Evolutionary conservation across 208 protist species (phyloP).

Genomic region (Crithidia fasciculata): DNA sequence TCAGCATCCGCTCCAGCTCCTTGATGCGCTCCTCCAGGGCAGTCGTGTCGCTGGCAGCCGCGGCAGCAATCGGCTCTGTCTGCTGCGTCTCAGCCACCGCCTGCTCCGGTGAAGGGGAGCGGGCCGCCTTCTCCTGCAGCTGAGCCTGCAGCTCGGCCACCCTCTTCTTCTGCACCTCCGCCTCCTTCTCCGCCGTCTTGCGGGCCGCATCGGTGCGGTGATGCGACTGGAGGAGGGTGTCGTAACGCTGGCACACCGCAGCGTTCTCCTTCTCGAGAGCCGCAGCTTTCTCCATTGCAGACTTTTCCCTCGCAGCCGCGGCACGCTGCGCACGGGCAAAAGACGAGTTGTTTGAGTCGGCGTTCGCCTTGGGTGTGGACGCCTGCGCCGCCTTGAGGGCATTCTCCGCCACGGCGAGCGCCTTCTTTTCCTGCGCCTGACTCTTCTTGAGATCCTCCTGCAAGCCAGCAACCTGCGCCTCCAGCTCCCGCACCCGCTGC

Average conservation of each 20-base stretch:
- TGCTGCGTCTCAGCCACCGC: neutral
- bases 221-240: conserved; percentile 13
- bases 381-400: conserved; percentile 5
- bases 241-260: conserved; percentile 31
- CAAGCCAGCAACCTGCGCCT: conserved; percentile 39
- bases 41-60: neutral
- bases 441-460: conserved; percentile 31
- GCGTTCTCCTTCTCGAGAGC: conserved; percentile 39
- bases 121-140: conserved; percentile 10
- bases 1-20: conserved; percentile 11
- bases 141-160: conserved; percentile 14
- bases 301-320: conserved; percentile 14
- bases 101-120: neutral
- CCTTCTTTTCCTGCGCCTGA: conserved; percentile 19
- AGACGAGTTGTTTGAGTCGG: conserved; percentile 1
- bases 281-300: conserved; percentile 10
- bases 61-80: conserved; percentile 10
- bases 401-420: conserved; percentile 3
- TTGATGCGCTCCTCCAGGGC: conserved; percentile 23
- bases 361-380: neutral
- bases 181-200: conserved; percentile 18
- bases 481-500: conserved; percentile 28
- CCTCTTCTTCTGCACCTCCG: conserved; percentile 24
- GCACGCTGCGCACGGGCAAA: neutral
- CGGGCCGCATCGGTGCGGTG: conserved; percentile 9